A percentile compares a stretch with the other conserved stretches of the same genome.
phyloP scores from a whole-genome alignment of 2,329 filamentous ascomycete genomes.

The Purpureocillium lavendulum region DNA sequence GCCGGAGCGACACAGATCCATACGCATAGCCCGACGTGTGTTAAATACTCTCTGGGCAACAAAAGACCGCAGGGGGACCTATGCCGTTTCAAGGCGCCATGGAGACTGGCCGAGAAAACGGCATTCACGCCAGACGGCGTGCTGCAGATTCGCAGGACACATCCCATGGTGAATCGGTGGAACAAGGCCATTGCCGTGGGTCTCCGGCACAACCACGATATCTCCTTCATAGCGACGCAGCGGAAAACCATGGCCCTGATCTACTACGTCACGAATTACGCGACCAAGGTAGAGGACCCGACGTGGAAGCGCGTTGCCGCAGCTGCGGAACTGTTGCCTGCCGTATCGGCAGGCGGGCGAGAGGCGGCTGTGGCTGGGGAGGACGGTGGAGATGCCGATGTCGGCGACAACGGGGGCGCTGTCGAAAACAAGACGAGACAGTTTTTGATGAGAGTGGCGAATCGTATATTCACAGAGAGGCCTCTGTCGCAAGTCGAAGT shows the following conservation, averaged over 20 bases:
- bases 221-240: neutral
- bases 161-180: neutral
- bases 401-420: too few species aligned
- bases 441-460: slow-evolving; percentile 6
- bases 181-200: neutral
- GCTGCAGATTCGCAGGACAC: neutral
- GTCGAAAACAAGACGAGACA: neutral
- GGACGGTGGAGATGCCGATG: too few species aligned
- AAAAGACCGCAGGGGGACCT: neutral
- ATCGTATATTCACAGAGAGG: slow-evolving; percentile 6
- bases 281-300: slow-evolving; percentile 5
- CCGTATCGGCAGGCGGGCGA: too few species aligned
- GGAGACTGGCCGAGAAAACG: neutral
- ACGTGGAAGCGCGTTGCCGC: slow-evolving; percentile 2
- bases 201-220: neutral
- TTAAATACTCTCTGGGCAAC: neutral
- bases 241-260: slow-evolving; percentile 2
- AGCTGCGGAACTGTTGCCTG: neutral
- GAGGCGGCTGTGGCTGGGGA: too few species aligned
- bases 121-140: neutral
- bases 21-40: neutral
- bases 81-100: neutral
- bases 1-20: neutral
- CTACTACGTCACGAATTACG: slow-evolving; percentile 3
- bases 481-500: slow-evolving; percentile 7